Percentiles rank a stretch among this genome's conserved stretches.
These are phyloP conservation scores for Kodamaea ohmeri DNA, from an alignment of 1,139 yeast genomes.

Conservation along the genomic window DNA sequence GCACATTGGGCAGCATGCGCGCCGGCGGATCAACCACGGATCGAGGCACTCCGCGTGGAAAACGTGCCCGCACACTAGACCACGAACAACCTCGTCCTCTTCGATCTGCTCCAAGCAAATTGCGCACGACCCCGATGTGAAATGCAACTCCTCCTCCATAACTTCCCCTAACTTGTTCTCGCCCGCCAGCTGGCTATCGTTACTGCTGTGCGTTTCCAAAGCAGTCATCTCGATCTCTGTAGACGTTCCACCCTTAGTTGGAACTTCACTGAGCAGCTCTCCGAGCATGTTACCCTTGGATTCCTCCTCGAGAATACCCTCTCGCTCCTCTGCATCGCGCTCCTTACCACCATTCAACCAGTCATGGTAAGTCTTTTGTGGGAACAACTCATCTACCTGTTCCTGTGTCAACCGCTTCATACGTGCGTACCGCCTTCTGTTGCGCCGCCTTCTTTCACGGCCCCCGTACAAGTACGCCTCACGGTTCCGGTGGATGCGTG, in stretches of 20 bases:
- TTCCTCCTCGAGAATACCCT: slow-evolving; percentile 38
- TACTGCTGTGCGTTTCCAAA: slow-evolving; percentile 1
- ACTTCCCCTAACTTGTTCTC: not conserved
- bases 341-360: slow-evolving; percentile 62
- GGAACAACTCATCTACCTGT: slow-evolving; percentile 67
- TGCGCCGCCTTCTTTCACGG: slow-evolving; percentile 25
- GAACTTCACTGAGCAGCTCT: too few species aligned
- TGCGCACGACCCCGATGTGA: slow-evolving; percentile 74
- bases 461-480: slow-evolving; percentile 2
- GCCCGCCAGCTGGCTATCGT: not conserved
- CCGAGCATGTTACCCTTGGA: too few species aligned
- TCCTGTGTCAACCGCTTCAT: slow-evolving; percentile 56
- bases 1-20: slow-evolving; percentile 86
- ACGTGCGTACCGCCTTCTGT: slow-evolving; percentile 40
- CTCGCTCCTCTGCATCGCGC: slow-evolving; percentile 32
- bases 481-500: slow-evolving; percentile 10
- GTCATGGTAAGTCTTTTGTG: slow-evolving; percentile 56
- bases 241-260: not conserved
- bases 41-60: slow-evolving; percentile 79
- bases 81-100: slow-evolving; percentile 64
- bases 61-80: slow-evolving; percentile 79
- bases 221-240: slow-evolving; percentile 9
- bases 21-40: slow-evolving; percentile 74
- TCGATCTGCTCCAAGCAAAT: slow-evolving; percentile 71
- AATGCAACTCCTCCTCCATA: slow-evolving; percentile 53